Base-by-base conservation (phyloP, 805 yeast genomes). In the Metschnikowia kofuensis region DNA sequence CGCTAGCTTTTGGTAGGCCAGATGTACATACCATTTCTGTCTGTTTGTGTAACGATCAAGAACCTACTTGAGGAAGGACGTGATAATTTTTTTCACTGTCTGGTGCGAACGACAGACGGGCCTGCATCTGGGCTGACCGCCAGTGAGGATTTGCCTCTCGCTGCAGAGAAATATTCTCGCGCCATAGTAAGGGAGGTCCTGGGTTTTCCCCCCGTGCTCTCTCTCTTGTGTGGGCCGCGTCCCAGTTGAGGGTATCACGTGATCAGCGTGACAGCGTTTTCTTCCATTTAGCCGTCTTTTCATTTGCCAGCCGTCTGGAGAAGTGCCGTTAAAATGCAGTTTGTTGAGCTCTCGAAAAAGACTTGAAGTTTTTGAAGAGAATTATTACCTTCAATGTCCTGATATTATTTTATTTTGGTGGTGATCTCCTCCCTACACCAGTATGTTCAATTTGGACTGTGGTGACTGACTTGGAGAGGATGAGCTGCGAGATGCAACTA, bases 11-110 rank as follows among this genome's bases (percentile, higher is more conserved):
- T 39, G 40, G 26, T 38, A 13, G 36, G 38, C 12, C 30, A 32
- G 49, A n/a, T 44, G 40, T 44, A 56, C 60, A 56, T 56, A 56
- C 60, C 60, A 56, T 56, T 54, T 54, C 46, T 54, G 53, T 54
- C 58, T 54, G 47, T 50, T 38, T 55, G 50, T 54, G 52, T 52
- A 50, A 45, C 48, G 34, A 21, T 27, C 43, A 38, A 27, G 26
- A 46, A 45, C 44, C 40, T 38, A 30, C 32, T 29, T 40, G 2
- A 29, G 48, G 45, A 44, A 47, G 45, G 53, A 47, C 43, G 51
- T 44, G 51, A 54, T 49, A 53, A 50, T 50, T 56, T 56, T 51
- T 56, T 56, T 54, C 58, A 56, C 41, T 29, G 35, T 29, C 36
- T 46, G 49, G 54, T 47, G 52, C 48, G 48, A 46, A 29, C 43